phyloP scores from a whole-genome alignment of 768 basidiomycete species.

The Lentinula boryana region DNA sequence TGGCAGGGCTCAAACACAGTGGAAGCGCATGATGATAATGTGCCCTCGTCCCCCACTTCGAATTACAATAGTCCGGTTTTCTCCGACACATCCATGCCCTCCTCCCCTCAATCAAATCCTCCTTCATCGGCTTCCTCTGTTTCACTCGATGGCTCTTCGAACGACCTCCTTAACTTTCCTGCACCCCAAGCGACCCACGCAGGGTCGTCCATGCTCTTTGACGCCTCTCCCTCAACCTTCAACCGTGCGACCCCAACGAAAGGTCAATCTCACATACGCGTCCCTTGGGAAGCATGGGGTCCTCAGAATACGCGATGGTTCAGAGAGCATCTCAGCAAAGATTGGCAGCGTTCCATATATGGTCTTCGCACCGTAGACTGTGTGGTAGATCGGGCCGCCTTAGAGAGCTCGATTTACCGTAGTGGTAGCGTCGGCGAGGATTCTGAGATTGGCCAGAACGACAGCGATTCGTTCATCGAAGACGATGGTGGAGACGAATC shows the following conservation, averaged over 20 bases:
- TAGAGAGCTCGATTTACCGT: slow-evolving; percentile 1
- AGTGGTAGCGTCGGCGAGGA: not conserved
- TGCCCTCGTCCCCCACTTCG: not conserved
- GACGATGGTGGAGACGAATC: slow-evolving; percentile 3
- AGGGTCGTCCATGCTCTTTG: slow-evolving; percentile 1
- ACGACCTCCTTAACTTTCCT: not conserved
- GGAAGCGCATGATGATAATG: not conserved
- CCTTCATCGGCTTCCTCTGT: not conserved
- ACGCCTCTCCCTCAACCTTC: slow-evolving; percentile 1
- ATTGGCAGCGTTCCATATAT: slow-evolving; percentile 52
- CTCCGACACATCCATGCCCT: slow-evolving; percentile 6
- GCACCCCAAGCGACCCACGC: not conserved
- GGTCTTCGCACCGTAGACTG: slow-evolving; percentile 46
- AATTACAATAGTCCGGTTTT: not conserved
- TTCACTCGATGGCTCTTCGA: not conserved
- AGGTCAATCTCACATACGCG: slow-evolving; percentile 15
- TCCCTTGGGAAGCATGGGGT: slow-evolving; percentile 49
- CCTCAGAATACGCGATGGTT: slow-evolving; percentile 50
- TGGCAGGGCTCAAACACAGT: not conserved
- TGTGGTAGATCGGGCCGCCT: slow-evolving; percentile 13
- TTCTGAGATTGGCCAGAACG: not conserved
- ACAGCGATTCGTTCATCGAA: not conserved
- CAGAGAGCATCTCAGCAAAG: slow-evolving; percentile 39
- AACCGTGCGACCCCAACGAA: slow-evolving; percentile 9
- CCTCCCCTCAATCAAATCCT: slow-evolving; percentile 5